These are phyloP conservation scores for Balamuthia mandrillaris DNA, from an alignment of 208 protist genomes.

Conservation along the genomic window DNA sequence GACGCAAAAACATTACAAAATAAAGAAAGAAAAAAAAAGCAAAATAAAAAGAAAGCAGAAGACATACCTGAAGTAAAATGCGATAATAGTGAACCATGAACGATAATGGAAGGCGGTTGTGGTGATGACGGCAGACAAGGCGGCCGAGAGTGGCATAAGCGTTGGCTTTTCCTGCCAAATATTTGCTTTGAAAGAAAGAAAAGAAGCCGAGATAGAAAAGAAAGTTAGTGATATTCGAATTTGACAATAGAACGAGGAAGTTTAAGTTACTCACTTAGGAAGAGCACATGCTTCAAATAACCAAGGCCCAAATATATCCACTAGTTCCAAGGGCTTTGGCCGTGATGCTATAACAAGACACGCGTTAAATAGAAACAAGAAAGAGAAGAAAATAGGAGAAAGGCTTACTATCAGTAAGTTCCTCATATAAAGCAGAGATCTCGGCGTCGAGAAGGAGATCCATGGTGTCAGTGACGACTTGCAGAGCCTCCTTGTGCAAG, in stretches of 20 bases:
- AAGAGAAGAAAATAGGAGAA: neutral
- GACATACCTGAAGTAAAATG: neutral
- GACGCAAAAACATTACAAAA: too few relatives aligned
- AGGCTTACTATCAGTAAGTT: neutral
- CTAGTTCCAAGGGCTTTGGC: neutral
- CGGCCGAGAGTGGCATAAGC: neutral
- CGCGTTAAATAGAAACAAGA: neutral
- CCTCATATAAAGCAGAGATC: neutral
- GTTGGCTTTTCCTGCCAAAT: neutral
- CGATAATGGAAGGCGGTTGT: neutral
- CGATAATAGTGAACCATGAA: neutral
- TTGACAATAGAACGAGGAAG: too few relatives aligned
- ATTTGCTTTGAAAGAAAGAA: neutral
- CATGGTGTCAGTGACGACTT: neutral
- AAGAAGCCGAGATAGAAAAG: neutral
- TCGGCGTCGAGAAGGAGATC: neutral
- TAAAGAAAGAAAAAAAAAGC: too few relatives aligned
- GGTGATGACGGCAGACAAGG: neutral
- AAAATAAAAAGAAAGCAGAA: too few relatives aligned
- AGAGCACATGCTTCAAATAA: neutral
- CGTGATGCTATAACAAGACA: too few relatives aligned
- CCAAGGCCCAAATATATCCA: neutral
- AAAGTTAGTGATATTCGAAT: too few relatives aligned
- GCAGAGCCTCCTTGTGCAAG: neutral
- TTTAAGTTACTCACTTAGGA: neutral